phyloP scores from a whole-genome alignment of 352 stramenopile species.

The Globisporangium rhizosaccharum region DNA sequence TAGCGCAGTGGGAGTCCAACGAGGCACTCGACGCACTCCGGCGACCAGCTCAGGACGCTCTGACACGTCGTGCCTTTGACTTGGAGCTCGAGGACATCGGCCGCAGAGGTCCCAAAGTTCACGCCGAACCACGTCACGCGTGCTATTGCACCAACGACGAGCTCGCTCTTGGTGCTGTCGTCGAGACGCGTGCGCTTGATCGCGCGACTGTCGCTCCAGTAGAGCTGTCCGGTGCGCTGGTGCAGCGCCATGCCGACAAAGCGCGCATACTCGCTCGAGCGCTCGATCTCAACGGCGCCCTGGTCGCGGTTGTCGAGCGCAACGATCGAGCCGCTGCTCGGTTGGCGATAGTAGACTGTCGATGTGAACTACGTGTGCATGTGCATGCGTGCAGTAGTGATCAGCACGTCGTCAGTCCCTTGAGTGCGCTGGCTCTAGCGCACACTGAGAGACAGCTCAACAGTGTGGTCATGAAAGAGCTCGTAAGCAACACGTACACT shows the following conservation, averaged over 20 bases:
- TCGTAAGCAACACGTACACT: background rate
- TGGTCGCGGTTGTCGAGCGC: conserved; percentile 37
- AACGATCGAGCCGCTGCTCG: conserved; percentile 48
- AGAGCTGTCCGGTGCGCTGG: conserved; percentile 26
- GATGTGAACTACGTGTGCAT: conserved; percentile 21
- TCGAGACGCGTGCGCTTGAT: conserved; percentile 27
- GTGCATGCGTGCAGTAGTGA: no score
- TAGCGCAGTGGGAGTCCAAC: conserved; percentile 33
- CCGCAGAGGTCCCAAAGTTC: conserved; percentile 35
- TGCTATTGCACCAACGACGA: conserved; percentile 37
- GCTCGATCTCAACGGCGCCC: conserved; percentile 25
- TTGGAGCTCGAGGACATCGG: conserved; percentile 29
- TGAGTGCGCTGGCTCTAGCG: background rate
- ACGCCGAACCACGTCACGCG: conserved; percentile 44
- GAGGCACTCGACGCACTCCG: conserved; percentile 49
- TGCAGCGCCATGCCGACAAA: conserved; percentile 45
- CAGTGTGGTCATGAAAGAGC: background rate
- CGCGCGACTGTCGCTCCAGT: conserved; percentile 51
- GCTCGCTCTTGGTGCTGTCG: conserved; percentile 2
- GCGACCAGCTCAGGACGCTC: conserved; percentile 35
- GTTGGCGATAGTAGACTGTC: conserved; percentile 62
- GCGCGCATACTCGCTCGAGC: conserved; percentile 30
- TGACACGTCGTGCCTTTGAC: conserved; percentile 36
- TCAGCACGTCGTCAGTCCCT: no score
- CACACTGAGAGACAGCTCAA: background rate